Evolutionary conservation across 2,329 filamentous ascomycete genomes (phyloP), one percentile per base, ranked within the genome.

Genomic region (Alternaria hordeiaustralica): DNA sequence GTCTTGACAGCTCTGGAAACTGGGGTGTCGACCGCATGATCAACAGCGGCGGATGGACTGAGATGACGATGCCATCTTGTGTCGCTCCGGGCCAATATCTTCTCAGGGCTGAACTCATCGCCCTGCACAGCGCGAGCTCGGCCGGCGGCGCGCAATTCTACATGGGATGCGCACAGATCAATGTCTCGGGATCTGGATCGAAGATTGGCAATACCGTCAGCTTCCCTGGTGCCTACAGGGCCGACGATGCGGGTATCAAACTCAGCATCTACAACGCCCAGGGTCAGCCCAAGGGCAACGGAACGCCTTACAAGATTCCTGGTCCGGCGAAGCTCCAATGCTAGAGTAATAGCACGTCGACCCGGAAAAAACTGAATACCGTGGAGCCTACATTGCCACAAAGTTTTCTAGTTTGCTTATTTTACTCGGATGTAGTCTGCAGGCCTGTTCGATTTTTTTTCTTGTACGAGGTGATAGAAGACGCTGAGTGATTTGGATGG

Each of bases 1-100:
- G 78, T 5, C 75, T 82, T n/a, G 73, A 79, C 46, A 62, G 71
- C 46, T 78, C 78, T 44, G 79, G 80, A 25, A 77, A 78, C 58
- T 86, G 84, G 84, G 84, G 81, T 26, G 84, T 86, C 44, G 84
- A 86, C 74, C 77, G 81, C 64, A 80, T 86, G 79, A 84, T 85
- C 67, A 65, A 75, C 46, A 80, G 79, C 69, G 70, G 78, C 49
- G 84, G 84, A 50, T 85, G 84, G 83, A 76, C 81, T 55, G 79
- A 80, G 61, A 79, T 82, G 63, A 79, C 73, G 3, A 75, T 82
- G 55, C 80, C 79, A 1, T 49, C 65, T 13, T 79, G 77, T 60
- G 70, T 80, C 21, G 78, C 78, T 1, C 70, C 78, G 4, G 79
- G 79, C 7, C 75, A 81, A 60, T 84, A 84, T 55, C 74, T 84